Percentiles rank a stretch among this genome's conserved stretches.
phyloP scores from a whole-genome alignment of 768 basidiomycete genomes.

The Phaeolepiota aurea region DNA sequence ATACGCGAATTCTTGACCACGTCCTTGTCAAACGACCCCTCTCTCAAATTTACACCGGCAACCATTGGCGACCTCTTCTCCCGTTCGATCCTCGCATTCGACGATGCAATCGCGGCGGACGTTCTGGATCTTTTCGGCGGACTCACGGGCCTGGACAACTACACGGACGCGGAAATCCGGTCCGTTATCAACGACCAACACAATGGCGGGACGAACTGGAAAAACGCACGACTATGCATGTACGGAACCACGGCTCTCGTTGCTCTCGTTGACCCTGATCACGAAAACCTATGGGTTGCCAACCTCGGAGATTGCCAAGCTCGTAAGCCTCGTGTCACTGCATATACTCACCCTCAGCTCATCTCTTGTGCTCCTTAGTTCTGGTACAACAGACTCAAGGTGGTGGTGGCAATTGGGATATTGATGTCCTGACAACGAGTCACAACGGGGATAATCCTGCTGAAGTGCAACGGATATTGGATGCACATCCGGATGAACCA shows the following conservation, averaged over 20 bases:
- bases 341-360: no score
- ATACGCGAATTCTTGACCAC: slow-evolving; percentile 49
- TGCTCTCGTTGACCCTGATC: slow-evolving; percentile 61
- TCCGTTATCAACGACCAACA: slow-evolving; percentile 58
- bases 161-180: slow-evolving; percentile 50
- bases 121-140: slow-evolving; percentile 57
- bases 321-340: slow-evolving; percentile 48
- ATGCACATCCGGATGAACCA: slow-evolving; percentile 62
- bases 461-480: slow-evolving; percentile 56
- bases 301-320: slow-evolving; percentile 80
- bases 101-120: slow-evolving; percentile 60
- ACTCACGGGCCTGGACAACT: slow-evolving; percentile 35
- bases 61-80: slow-evolving; percentile 49
- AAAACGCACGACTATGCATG: slow-evolving; percentile 64
- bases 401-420: slow-evolving; percentile 44
- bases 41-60: slow-evolving; percentile 32
- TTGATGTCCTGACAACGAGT: slow-evolving; percentile 50
- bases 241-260: slow-evolving; percentile 75
- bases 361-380: slow-evolving; percentile 20
- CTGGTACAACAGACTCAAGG: slow-evolving; percentile 44
- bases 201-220: slow-evolving; percentile 48
- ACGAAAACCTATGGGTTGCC: slow-evolving; percentile 67
- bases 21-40: slow-evolving; percentile 28
- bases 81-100: slow-evolving; percentile 51
- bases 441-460: slow-evolving; percentile 66